Conservation (phyloP, 306 rosid species). For the Mimosa pudica region DNA sequence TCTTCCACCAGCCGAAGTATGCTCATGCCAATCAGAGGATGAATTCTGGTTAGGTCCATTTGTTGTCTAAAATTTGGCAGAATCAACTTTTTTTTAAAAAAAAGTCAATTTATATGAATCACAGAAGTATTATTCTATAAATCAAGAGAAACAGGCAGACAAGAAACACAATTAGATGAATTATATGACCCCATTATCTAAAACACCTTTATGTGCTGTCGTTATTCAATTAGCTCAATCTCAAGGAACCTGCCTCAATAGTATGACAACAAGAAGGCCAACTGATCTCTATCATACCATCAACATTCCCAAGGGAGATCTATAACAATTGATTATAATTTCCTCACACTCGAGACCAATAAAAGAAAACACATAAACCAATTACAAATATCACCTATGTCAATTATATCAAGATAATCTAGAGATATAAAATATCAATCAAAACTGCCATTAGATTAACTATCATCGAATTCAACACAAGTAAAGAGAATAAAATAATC, state of each 20-base stretch:
- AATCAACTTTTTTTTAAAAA: neutral
- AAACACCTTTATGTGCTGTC: neutral
- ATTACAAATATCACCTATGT: no score
- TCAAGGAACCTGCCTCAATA: conserved; percentile 26
- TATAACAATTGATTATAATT: conserved; percentile 15
- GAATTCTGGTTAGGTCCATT: conserved; percentile 56
- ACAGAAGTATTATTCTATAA: neutral
- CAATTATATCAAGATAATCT: conserved; percentile 17
- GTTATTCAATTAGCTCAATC: conserved; percentile 21
- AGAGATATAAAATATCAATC: conserved; percentile 12
- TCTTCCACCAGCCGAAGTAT: conserved; percentile 83
- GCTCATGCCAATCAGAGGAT: conserved; percentile 98
- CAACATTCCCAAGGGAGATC: conserved; percentile 23
- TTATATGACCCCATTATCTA: conserved; percentile 11
- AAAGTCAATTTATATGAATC: conserved; percentile 23
- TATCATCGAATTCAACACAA: conserved; percentile 25
- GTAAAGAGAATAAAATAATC: conserved; percentile 5
- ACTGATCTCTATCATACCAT: neutral
- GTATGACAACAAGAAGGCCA: conserved; percentile 5
- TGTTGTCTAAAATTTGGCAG: conserved; percentile 53
- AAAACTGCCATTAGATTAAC: conserved; percentile 17
- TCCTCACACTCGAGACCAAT: no score
- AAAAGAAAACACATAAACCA: no score
- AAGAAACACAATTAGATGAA: conserved; percentile 17
- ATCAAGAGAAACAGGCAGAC: conserved; percentile 19